Percentiles rank a stretch among this genome's conserved stretches.
Conservation (phyloP, 2,329 filamentous ascomycete species). For the Diplocarpon mali region DNA sequence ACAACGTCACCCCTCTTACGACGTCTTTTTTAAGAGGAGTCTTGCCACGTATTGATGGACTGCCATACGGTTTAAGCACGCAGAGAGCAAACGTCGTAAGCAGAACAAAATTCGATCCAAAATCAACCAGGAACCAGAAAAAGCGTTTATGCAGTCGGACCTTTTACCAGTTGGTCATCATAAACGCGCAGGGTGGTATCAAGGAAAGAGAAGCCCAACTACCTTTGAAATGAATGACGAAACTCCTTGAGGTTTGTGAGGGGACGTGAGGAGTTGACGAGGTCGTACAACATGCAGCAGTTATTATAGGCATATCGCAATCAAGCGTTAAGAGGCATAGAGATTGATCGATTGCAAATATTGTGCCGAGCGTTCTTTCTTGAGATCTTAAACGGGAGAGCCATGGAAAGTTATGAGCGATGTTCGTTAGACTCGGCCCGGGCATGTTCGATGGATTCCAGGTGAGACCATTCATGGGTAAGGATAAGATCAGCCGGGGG, state of each 20-base stretch:
- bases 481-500: not conserved
- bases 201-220: not conserved
- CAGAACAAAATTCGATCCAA: conserved; percentile 6
- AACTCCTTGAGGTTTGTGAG: not conserved
- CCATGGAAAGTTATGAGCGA: too few relatives aligned
- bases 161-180: conserved; percentile 56
- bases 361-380: too few relatives aligned
- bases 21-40: conserved; percentile 21
- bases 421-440: too few relatives aligned
- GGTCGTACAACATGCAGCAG: not conserved
- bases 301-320: too few relatives aligned
- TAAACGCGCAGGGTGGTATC: conserved; percentile 20
- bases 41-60: conserved; percentile 24
- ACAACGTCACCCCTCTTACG: conserved; percentile 21
- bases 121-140: conserved; percentile 35
- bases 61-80: conserved; percentile 12
- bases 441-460: too few relatives aligned
- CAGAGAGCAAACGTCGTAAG: conserved; percentile 20
- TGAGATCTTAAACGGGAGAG: not conserved
- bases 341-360: too few relatives aligned
- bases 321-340: too few relatives aligned
- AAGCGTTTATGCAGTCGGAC: conserved; percentile 40
- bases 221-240: conserved; percentile 8
- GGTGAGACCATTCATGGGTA: too few relatives aligned
- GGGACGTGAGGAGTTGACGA: conserved; percentile 1